phyloP scores from a whole-genome alignment of 768 basidiomycete species.

The Tulasnella sp. region DNA sequence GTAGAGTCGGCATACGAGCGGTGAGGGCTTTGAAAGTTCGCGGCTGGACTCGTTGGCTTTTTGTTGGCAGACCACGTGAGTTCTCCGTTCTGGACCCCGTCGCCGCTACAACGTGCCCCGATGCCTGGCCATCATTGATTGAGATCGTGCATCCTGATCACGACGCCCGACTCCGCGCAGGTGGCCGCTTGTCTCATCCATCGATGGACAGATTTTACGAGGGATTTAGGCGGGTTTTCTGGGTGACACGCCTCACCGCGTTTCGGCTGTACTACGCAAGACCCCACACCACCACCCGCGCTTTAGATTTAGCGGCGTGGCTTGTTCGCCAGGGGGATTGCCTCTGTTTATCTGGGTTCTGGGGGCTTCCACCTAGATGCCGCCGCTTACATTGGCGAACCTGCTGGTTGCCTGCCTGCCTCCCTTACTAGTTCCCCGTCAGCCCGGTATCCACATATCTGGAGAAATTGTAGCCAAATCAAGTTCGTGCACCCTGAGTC shows the following conservation, averaged over 20 bases:
- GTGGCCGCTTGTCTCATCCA: conserved; percentile 4
- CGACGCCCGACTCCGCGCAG: background rate
- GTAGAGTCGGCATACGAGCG: background rate
- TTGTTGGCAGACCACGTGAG: conserved; percentile 1
- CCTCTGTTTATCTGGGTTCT: conserved; percentile 6
- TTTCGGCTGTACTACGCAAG: conserved; percentile 6
- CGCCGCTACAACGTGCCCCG: background rate
- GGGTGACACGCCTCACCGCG: conserved; percentile 2
- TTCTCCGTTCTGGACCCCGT: conserved; percentile 11
- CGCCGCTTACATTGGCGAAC: conserved; percentile 10
- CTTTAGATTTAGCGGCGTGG: background rate
- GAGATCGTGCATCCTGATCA: conserved; percentile 6
- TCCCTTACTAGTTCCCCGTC: conserved; percentile 10
- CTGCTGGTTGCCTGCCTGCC: conserved; percentile 14
- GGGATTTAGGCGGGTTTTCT: conserved; percentile 16
- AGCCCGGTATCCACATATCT: conserved; percentile 16
- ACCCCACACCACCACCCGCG: conserved; percentile 13
- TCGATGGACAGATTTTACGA: conserved; percentile 12
- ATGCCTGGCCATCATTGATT: conserved; percentile 10
- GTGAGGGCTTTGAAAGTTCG: background rate
- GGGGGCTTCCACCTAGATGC: conserved; percentile 14
- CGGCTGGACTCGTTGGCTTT: conserved; percentile 4
- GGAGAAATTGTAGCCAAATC: conserved; percentile 16
- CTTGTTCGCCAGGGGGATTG: conserved; percentile 6
- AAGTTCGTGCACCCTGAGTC: conserved; percentile 4